Evolutionary conservation across 192 early-diverging fungal genomes (phyloP), one percentile per base, ranked within the genome.

Genomic region (Gamsiella multidivaricata): DNA sequence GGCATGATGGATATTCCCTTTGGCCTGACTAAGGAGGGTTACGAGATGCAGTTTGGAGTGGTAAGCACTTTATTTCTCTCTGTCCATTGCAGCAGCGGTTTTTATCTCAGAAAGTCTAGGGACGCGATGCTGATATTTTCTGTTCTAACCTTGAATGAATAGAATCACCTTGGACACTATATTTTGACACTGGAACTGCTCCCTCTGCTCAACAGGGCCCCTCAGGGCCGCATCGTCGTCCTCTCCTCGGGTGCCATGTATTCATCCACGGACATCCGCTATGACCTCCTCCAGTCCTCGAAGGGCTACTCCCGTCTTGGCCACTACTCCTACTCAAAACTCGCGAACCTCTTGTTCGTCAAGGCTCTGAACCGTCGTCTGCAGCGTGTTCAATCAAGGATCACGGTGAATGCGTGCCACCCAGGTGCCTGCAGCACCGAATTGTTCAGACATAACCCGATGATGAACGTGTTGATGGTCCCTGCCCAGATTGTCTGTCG

Each of bases 21-120:
- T 53, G 80, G 80, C 20, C 82, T 82, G 39, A 91, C 89, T n/a
- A 74, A 80, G 31, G 88, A 89, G 22, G 89, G 89, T 25, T 69
- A 84, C 22, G 89, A 91, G 64, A 80, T 83, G 54, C 88, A 89
- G 80, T 89, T 88, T 83, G 87, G 88, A 4, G 87, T 86, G 42
- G 79, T 80, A 71, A 68, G 61, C 31, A 8, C 53, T 33, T 50
- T 33, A 9, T 55, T 20, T n/a, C n/a, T n/a, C n/a, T n/a, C n/a
- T n/a, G n/a, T n/a, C n/a, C n/a, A n/a, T n/a, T n/a, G n/a, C n/a
- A n/a, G n/a, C n/a, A n/a, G n/a, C n/a, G n/a, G n/a, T n/a, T n/a
- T n/a, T n/a, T n/a, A n/a, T n/a, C n/a, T n/a, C n/a, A n/a, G n/a
- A n/a, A n/a, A n/a, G n/a, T n/a, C n/a, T n/a, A n/a, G n/a, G n/a